These are phyloP conservation scores for Clitocybe nebularis DNA, from an alignment of 1,284 basidiomycete species.

Conservation along the genomic window DNA sequence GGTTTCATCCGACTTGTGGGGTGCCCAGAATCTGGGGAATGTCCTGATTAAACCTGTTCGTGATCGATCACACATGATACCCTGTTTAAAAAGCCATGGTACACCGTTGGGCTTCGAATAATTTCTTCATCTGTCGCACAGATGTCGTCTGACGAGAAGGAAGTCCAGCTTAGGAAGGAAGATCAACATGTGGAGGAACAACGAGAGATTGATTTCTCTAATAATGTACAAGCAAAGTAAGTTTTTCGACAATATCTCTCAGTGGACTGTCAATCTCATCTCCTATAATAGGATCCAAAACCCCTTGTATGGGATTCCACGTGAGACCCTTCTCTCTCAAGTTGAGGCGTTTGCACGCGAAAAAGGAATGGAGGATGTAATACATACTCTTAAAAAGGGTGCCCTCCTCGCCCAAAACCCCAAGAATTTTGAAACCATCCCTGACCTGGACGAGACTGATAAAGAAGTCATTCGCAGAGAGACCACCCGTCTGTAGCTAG, in stretches of 20 bases:
- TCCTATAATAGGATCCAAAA: constrained; percentile 45
- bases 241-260: constrained; percentile 9
- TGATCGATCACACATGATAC: no score
- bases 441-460: constrained; percentile 51
- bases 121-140: no score
- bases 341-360: constrained; percentile 45
- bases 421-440: constrained; percentile 43
- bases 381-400: constrained; percentile 45
- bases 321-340: constrained; percentile 37
- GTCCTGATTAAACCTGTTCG: no score
- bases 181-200: constrained; percentile 18
- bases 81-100: no score
- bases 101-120: no score
- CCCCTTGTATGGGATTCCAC: constrained; percentile 45
- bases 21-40: no score
- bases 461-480: constrained; percentile 45
- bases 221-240: constrained; percentile 39
- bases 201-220: constrained; percentile 26
- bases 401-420: constrained; percentile 60
- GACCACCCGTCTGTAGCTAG: constrained; percentile 37
- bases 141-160: constrained; percentile 17
- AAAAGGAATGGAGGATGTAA: constrained; percentile 42
- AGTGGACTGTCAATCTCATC: neutral
- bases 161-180: constrained; percentile 11
- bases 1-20: no score